These are phyloP conservation scores for Colletotrichum eleusines DNA, from an alignment of 2,329 filamentous ascomycete species.

Conservation along the genomic window DNA sequence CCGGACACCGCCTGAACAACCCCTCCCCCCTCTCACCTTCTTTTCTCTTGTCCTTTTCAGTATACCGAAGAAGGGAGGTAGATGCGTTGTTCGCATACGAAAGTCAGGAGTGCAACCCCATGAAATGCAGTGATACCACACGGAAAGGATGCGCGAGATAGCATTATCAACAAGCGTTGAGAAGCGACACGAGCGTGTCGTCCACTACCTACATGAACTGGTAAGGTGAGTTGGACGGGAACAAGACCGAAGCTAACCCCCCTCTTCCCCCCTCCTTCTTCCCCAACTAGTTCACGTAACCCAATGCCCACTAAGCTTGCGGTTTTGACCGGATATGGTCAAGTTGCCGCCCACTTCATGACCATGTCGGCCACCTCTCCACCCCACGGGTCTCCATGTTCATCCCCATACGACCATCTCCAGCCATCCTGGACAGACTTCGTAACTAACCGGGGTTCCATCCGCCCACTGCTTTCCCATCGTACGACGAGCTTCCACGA, in stretches of 20 bases:
- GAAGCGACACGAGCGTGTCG: neutral
- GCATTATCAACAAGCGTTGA: neutral
- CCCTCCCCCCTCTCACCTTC: too few relatives aligned
- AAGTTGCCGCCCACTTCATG: conserved; percentile 34
- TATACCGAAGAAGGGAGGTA: neutral
- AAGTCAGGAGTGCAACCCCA: neutral
- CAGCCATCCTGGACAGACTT: conserved; percentile 29
- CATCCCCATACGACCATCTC: conserved; percentile 33
- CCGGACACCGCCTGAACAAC: neutral
- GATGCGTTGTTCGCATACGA: conserved; percentile 11
- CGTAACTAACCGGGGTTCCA: conserved; percentile 13
- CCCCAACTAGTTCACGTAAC: conserved; percentile 35
- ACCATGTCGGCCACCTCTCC: conserved; percentile 9
- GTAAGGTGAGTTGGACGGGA: neutral
- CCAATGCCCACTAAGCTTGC: conserved; percentile 24
- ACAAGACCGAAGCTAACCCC: neutral
- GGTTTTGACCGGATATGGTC: conserved; percentile 26
- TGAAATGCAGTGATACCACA: conserved; percentile 5
- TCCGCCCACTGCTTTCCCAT: conserved; percentile 9
- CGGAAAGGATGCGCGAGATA: neutral
- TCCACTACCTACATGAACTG: neutral
- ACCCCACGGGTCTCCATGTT: conserved; percentile 39
- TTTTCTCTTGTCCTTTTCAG: conserved; percentile 13
- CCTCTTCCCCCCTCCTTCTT: neutral
- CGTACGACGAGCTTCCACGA: conserved; percentile 1